Percentiles rank a stretch among this genome's conserved stretches.
These are phyloP conservation scores for Trichoderma hamatum DNA, from an alignment of 2,329 filamentous ascomycete species.

Conservation along the genomic window DNA sequence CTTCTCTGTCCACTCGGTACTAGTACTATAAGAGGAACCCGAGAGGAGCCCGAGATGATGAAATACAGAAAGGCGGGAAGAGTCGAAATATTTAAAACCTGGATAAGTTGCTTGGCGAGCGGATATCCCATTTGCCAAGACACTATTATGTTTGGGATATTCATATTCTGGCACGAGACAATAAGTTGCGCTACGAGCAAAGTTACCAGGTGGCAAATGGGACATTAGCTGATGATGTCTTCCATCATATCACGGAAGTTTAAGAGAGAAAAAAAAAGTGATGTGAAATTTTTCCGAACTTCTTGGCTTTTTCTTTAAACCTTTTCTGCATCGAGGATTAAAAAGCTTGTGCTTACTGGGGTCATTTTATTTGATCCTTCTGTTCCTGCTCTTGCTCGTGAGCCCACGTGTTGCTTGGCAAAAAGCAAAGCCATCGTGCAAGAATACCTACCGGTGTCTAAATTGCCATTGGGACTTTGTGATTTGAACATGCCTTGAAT, in stretches of 20 bases:
- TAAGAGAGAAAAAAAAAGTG: neutral
- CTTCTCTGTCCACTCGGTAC: neutral
- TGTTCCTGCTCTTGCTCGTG: neutral
- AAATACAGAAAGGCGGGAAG: neutral
- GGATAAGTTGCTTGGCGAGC: neutral
- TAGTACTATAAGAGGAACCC: neutral
- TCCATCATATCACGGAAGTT: neutral
- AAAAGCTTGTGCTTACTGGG: neutral
- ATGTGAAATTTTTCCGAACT: constrained; percentile 3
- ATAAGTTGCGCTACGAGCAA: neutral
- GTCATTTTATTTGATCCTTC: neutral
- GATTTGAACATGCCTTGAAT: neutral
- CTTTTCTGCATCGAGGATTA: neutral
- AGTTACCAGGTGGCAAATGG: neutral
- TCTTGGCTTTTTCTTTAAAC: neutral
- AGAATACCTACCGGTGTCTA: no score
- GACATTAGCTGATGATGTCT: neutral
- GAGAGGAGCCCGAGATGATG: no score
- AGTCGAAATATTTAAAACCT: neutral
- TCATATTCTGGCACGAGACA: neutral
- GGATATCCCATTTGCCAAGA: neutral
- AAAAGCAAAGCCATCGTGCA: neutral
- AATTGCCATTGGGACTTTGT: neutral
- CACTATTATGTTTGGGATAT: neutral
- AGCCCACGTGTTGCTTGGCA: neutral